A percentile compares a stretch with the other conserved stretches of the same genome.
Evolutionary conservation across 495 filamentous ascomycete genomes (phyloP).

Genomic region (Penicillium fimorum): DNA sequence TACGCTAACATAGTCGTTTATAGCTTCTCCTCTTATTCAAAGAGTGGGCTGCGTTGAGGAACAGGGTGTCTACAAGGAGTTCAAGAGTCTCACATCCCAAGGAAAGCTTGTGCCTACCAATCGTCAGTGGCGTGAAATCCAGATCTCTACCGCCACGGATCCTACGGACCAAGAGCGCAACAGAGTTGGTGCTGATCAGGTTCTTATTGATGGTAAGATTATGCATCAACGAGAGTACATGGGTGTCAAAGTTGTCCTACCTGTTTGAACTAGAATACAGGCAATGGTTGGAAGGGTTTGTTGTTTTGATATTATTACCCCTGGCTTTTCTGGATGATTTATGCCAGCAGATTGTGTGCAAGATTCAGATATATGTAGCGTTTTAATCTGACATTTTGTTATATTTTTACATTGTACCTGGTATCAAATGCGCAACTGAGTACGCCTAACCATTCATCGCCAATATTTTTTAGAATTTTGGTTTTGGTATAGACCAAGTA

Average conservation of each 20-base stretch:
- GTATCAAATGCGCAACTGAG: background rate
- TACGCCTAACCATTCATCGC: background rate
- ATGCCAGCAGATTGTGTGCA: background rate
- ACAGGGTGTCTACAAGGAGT: constrained; percentile 43
- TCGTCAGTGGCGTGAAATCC: constrained; percentile 41
- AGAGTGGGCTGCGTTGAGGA: constrained; percentile 42
- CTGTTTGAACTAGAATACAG: constrained; percentile 24
- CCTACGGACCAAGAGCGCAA: constrained; percentile 38
- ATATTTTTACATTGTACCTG: background rate
- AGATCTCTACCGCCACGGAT: constrained; percentile 41
- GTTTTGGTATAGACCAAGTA: too few species aligned
- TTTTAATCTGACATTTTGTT: background rate
- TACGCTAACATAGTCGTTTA: background rate
- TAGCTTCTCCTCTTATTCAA: constrained; percentile 40
- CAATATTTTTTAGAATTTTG: background rate
- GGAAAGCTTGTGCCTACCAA: constrained; percentile 41
- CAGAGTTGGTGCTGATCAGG: constrained; percentile 36
- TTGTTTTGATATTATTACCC: background rate
- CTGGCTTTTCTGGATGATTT: background rate
- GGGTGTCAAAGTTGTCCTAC: constrained; percentile 44
- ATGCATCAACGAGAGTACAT: constrained; percentile 46
- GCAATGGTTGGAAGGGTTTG: background rate
- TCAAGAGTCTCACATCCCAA: constrained; percentile 31
- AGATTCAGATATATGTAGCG: background rate
- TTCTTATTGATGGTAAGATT: constrained; percentile 39